These are phyloP conservation scores for Penicilliopsis zonata DNA, from an alignment of 495 filamentous ascomycete species.

Conservation along the genomic window DNA sequence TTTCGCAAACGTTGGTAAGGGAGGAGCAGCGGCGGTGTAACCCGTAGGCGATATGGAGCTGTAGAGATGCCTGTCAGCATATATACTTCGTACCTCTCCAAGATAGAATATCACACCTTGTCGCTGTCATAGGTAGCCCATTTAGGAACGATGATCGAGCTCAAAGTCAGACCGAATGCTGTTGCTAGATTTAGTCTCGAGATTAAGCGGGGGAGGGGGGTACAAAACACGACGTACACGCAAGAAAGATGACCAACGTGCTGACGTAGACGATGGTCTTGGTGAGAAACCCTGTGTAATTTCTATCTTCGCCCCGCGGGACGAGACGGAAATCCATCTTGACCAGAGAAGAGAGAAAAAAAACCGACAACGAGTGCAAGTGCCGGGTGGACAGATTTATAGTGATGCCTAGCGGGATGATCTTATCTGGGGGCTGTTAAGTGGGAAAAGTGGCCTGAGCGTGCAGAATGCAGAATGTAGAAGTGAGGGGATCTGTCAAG, in stretches of 20 bases:
- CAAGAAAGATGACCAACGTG: conserved; percentile 46
- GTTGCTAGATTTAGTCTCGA: conserved; percentile 1
- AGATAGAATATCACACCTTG: no score
- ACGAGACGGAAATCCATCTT: conserved; percentile 33
- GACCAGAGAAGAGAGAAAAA: conserved; percentile 1
- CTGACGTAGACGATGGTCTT: conserved; percentile 45
- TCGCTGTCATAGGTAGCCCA: conserved; percentile 69
- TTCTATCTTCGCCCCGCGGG: conserved; percentile 28
- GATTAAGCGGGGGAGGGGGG: not conserved
- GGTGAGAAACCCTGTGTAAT: conserved; percentile 36
- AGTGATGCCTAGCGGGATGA: conserved; percentile 3
- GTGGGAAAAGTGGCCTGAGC: no score
- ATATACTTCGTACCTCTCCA: not conserved
- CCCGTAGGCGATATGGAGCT: conserved; percentile 56
- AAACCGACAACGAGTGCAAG: conserved; percentile 3
- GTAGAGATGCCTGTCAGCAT: not conserved
- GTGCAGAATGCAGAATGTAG: no score
- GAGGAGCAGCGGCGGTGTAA: conserved; percentile 72
- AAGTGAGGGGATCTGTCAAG: no score
- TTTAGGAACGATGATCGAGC: conserved; percentile 58
- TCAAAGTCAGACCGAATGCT: conserved; percentile 71
- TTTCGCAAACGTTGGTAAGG: conserved; percentile 40
- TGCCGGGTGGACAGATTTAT: no score
- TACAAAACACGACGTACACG: conserved; percentile 34
- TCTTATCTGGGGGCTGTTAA: no score